Evolutionary conservation across 495 filamentous ascomycete genomes (phyloP).

Genomic region (Immersiella caudata): DNA sequence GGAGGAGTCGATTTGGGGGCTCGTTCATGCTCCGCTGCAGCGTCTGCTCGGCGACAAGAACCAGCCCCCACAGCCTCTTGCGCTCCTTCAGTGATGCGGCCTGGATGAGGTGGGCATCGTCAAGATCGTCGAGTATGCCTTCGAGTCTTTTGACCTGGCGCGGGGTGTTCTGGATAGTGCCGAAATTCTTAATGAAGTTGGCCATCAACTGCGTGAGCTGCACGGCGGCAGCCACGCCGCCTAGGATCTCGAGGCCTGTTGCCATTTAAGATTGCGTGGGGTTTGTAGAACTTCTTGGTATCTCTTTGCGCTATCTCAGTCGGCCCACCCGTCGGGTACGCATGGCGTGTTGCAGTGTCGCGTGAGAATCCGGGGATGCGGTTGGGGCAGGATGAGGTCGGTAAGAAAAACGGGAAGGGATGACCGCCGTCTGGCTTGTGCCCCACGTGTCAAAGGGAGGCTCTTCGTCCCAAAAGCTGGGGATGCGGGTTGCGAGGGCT

Average conservation of each 20-base stretch:
- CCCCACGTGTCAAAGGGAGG: neutral
- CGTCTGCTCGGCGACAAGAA: conserved; percentile 10
- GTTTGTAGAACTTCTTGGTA: neutral
- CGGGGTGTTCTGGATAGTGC: conserved; percentile 14
- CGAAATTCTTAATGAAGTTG: conserved; percentile 16
- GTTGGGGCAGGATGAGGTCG: neutral
- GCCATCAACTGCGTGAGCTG: conserved; percentile 14
- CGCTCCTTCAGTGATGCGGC: neutral
- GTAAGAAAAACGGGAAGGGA: neutral
- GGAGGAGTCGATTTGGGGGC: conserved; percentile 8
- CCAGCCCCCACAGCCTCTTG: conserved; percentile 10
- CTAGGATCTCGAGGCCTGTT: conserved; percentile 17
- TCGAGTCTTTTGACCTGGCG: conserved; percentile 18
- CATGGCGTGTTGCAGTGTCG: conserved; percentile 11
- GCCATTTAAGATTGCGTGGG: neutral
- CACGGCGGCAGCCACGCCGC: conserved; percentile 12
- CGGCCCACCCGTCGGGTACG: neutral
- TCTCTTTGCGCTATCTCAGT: neutral
- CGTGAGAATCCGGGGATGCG: conserved; percentile 4
- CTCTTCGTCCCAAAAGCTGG: conserved; percentile 1
- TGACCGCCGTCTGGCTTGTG: neutral
- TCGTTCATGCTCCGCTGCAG: conserved; percentile 7
- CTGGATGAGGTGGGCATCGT: conserved; percentile 8
- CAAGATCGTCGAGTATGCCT: conserved; percentile 10
- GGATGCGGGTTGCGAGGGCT: neutral